These are phyloP conservation scores for Trametes sp. DNA, from an alignment of 1,284 basidiomycete genomes.

Conservation along the genomic window DNA sequence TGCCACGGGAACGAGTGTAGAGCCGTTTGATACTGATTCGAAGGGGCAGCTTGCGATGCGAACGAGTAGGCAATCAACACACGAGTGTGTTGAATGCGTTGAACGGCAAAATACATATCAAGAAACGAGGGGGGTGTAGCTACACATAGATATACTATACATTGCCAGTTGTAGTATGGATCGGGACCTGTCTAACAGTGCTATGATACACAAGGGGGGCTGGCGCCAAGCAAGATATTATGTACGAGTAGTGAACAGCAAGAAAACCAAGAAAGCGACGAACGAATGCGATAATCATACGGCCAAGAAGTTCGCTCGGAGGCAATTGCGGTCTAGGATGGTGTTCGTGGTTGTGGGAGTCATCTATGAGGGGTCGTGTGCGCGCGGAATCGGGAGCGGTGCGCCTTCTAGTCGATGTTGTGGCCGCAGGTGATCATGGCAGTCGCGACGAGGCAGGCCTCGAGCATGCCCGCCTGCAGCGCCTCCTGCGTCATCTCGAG, in stretches of 20 bases:
- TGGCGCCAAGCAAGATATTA: not conserved
- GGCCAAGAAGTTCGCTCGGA: slow-evolving; percentile 3
- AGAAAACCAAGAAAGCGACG: slow-evolving; percentile 13
- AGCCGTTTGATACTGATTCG: no score
- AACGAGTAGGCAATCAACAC: not conserved
- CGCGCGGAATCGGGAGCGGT: not conserved
- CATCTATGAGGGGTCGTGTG: not conserved
- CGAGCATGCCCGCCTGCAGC: slow-evolving; percentile 42
- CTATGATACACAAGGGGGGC: not conserved
- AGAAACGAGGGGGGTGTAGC: not conserved
- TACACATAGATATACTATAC: not conserved
- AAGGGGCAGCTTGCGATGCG: no score
- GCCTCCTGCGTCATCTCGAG: slow-evolving; percentile 45
- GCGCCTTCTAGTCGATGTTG: slow-evolving; percentile 42
- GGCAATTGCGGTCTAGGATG: not conserved
- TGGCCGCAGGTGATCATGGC: slow-evolving; percentile 45
- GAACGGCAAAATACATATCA: not conserved
- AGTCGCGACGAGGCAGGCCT: slow-evolving; percentile 46
- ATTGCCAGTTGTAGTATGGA: not conserved
- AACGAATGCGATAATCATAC: slow-evolving; percentile 10
- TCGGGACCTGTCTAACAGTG: not conserved
- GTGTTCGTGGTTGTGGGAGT: not conserved
- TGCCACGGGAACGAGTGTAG: no score
- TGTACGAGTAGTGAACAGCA: slow-evolving; percentile 3
- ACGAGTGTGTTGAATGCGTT: not conserved